Evolutionary conservation across 2,329 filamentous ascomycete species (phyloP).

Genomic region (Amesomyces nigricolor): DNA sequence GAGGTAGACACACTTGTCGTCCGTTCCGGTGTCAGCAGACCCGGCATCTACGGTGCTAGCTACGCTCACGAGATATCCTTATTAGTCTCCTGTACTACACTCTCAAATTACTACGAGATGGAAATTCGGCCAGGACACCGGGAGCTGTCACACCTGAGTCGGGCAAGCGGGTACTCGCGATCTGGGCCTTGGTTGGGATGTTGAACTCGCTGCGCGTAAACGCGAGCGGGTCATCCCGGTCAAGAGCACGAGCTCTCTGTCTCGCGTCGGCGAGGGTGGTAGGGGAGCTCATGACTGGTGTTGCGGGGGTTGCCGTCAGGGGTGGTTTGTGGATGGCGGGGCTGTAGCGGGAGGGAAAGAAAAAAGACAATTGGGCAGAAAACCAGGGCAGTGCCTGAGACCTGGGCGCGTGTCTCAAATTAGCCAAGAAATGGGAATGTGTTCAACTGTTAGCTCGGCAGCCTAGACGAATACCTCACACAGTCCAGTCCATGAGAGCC

Average conservation of each 20-base stretch:
- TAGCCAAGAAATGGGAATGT: too few relatives aligned
- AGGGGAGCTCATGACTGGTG: conserved; percentile 14
- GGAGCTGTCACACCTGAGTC: conserved; percentile 21
- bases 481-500: too few relatives aligned
- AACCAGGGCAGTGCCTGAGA: too few relatives aligned
- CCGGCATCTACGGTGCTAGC: conserved; percentile 2
- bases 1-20: conserved; percentile 54
- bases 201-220: conserved; percentile 27
- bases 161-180: conserved; percentile 25
- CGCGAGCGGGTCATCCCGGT: conserved; percentile 24
- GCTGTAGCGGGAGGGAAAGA: neutral
- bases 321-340: neutral
- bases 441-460: too few relatives aligned
- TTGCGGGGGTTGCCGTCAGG: neutral
- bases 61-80: neutral
- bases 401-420: too few relatives aligned
- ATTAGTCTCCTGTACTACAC: conserved; percentile 7
- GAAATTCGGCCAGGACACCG: neutral
- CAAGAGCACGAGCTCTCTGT: conserved; percentile 21
- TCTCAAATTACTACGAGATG: neutral
- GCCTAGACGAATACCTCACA: too few relatives aligned
- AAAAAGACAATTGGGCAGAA: neutral
- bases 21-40: conserved; percentile 3
- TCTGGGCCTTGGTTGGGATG: conserved; percentile 27
- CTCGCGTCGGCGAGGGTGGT: conserved; percentile 10